A percentile compares a stretch with the other conserved stretches of the same genome.
Evolutionary conservation across 805 yeast species (phyloP).

Genomic region (Metschnikowia amazonensis): DNA sequence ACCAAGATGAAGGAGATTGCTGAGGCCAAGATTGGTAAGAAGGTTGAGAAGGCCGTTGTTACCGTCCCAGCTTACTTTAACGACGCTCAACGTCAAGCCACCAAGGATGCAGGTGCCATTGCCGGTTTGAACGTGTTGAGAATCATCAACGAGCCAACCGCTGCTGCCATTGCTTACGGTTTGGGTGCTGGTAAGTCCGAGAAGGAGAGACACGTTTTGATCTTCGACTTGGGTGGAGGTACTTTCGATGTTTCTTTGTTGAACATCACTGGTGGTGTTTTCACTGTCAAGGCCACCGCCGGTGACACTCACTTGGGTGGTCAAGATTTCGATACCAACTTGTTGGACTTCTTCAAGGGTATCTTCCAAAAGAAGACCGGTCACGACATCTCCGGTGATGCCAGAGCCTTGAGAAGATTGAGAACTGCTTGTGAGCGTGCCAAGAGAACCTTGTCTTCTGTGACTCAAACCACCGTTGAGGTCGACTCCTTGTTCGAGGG

Average conservation of each 20-base stretch:
- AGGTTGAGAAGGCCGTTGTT: slow-evolving; percentile 54
- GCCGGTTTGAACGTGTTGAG: slow-evolving; percentile 48
- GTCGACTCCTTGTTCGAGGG: slow-evolving; percentile 94
- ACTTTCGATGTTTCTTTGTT: slow-evolving; percentile 93
- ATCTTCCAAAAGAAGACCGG: slow-evolving; percentile 47
- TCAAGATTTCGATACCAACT: slow-evolving; percentile 51
- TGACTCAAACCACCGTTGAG: slow-evolving; percentile 93
- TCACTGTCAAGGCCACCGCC: slow-evolving; percentile 89
- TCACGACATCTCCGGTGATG: slow-evolving; percentile 43
- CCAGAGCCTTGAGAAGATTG: slow-evolving; percentile 62
- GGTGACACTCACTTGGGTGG: slow-evolving; percentile 54
- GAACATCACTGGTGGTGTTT: slow-evolving; percentile 92
- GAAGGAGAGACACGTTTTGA: slow-evolving; percentile 66
- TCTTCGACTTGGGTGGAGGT: slow-evolving; percentile 97
- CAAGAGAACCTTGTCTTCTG: slow-evolving; percentile 91
- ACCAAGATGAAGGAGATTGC: slow-evolving; percentile 66
- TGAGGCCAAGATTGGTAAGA: slow-evolving; percentile 81
- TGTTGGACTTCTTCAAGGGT: slow-evolving; percentile 44
- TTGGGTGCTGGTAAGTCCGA: slow-evolving; percentile 30
- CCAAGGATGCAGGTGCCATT: slow-evolving; percentile 51
- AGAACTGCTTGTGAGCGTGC: slow-evolving; percentile 99
- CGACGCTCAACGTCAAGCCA: slow-evolving; percentile 50
- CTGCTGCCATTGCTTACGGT: slow-evolving; percentile 42
- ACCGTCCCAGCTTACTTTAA: slow-evolving; percentile 50
- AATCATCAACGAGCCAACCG: slow-evolving; percentile 57